Conservation (phyloP, 1,139 yeast species). For the Pneumocystis jirovecii region DNA sequence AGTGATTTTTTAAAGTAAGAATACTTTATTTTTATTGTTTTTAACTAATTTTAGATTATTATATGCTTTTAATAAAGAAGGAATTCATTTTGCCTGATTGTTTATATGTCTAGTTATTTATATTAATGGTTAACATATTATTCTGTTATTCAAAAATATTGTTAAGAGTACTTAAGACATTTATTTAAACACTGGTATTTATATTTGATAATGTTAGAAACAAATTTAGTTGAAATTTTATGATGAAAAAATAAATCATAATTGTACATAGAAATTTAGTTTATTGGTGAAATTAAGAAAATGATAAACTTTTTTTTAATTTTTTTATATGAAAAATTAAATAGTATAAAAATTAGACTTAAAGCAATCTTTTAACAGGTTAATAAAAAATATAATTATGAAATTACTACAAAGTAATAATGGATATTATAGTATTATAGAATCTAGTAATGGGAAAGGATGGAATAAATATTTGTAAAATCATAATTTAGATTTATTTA, state of each 20-base stretch:
- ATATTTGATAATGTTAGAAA: neutral
- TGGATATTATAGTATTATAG: no score
- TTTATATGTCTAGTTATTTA: neutral
- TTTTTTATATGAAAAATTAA: no score
- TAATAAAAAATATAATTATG: no score
- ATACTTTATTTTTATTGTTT: neutral
- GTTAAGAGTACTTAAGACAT: neutral
- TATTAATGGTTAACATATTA: neutral
- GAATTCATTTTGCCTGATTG: conserved; percentile 76
- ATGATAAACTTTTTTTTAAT: no score
- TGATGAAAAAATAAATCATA: no score
- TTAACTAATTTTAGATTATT: conserved; percentile 27
- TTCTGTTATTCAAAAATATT: neutral
- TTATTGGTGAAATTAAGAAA: no score
- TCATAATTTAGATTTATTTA: neutral
- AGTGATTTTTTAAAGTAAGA: conserved; percentile 62
- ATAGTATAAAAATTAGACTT: no score
- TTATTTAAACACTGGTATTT: neutral
- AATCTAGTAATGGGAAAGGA: no score
- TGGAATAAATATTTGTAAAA: no score
- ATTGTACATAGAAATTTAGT: no score
- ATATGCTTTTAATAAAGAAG: conserved; percentile 92
- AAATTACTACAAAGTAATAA: no score
- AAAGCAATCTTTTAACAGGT: no score
- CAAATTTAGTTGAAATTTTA: neutral